Evolutionary conservation across 2,329 filamentous ascomycete species (phyloP).

Genomic region (Tolypocladium paradoxum): DNA sequence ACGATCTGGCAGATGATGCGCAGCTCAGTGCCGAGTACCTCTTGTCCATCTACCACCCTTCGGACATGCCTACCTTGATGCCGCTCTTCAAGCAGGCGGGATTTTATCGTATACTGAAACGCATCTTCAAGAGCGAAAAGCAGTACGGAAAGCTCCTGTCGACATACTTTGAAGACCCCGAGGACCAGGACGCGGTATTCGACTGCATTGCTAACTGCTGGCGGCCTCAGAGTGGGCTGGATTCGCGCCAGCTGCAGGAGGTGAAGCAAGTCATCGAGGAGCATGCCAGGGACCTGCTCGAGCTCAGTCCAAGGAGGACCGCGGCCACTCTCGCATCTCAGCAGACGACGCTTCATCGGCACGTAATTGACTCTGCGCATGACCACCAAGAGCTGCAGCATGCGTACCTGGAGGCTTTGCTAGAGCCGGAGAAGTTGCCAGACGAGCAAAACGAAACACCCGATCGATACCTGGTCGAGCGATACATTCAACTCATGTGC

Average conservation of each 20-base stretch:
- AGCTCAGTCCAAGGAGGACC: conserved; percentile 53
- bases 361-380: conserved; percentile 50
- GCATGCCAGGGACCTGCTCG: conserved; percentile 55
- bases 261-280: conserved; percentile 56
- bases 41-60: conserved; percentile 83
- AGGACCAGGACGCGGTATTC: conserved; percentile 67
- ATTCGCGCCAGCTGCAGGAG: conserved; percentile 59
- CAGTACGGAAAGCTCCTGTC: conserved; percentile 70
- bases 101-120: conserved; percentile 88
- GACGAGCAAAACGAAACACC: conserved; percentile 21
- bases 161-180: conserved; percentile 74
- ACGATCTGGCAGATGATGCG: conserved; percentile 79
- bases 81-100: conserved; percentile 67
- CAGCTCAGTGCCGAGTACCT: conserved; percentile 96
- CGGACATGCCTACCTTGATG: conserved; percentile 66
- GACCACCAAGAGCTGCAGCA: conserved; percentile 58
- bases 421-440: conserved; percentile 47
- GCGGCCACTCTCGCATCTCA: conserved; percentile 54
- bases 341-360: conserved; percentile 54
- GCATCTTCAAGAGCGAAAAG: conserved; percentile 69
- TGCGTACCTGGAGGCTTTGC: conserved; percentile 62
- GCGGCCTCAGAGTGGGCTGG: conserved; percentile 50
- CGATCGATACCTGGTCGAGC: conserved; percentile 59
- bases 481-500: conserved; percentile 88
- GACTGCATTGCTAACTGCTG: conserved; percentile 69